Evolutionary conservation across 2,329 filamentous ascomycete genomes (phyloP), one percentile per base, ranked within the genome.

Genomic region (Ophiocordyceps camponoti-rufipedis): DNA sequence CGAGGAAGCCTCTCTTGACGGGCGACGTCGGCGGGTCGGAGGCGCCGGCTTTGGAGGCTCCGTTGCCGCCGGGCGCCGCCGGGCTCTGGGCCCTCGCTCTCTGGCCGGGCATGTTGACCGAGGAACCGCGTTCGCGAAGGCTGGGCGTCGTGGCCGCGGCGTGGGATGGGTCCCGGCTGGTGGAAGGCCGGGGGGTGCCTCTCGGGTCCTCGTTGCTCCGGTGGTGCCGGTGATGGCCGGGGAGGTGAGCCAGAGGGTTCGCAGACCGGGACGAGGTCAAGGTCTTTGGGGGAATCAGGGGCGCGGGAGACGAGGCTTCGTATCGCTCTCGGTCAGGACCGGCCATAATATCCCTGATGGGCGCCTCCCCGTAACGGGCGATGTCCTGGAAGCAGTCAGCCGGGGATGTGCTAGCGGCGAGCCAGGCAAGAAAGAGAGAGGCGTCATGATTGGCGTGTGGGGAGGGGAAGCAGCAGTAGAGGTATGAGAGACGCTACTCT

Each of bases 21-120:
- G 80, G 78, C 3, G 78, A 82, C 16, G 69, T 69, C 55, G 78
- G 74, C 23, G 71, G 71, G 48, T 76, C 72, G 19, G 59, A 51
- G 54, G 69, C 59, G 52, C 65, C 55, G 62, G 70, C 56, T 55
- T 67, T 69, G 58, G 70, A 58, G 62, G 74, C 71, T 56, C 81
- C 85, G 53, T 74, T 74, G 40, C 74, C 69, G 60, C 85, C 91
- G 8, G 87, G 83, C 1, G 85, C 85, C 28, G 88, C 85, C 28
- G 88, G 86, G 61, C 88, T 94, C 49, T 83, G 75, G 12, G 85
- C 79, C 51, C 87, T 80, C 19, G 71, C 70, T 49, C 63, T 63
- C 43, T 66, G 59, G 52, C 58, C 52, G 66, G 72, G 58, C 69
- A 70, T 65, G 40, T 59, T 56, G 29, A 56, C 55, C 29, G 68